These are phyloP conservation scores for Triticum dicoccoides DNA, from an alignment of 176 grass and related monocot genomes.

Conservation along the genomic window DNA sequence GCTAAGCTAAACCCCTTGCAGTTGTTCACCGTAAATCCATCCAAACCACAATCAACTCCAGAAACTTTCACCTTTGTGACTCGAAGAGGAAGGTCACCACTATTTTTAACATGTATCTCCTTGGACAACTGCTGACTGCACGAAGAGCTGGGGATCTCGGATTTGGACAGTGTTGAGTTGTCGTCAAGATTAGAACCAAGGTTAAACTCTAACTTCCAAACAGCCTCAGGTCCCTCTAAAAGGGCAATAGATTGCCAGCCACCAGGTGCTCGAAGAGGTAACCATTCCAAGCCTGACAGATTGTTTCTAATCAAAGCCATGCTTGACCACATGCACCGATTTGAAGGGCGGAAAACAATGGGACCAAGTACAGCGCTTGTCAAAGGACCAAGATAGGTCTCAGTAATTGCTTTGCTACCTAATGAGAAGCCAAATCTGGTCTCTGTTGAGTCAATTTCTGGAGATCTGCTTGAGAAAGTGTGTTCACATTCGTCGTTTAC, in stretches of 20 bases:
- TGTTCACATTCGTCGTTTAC: slow-evolving; percentile 64
- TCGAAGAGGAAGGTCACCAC: slow-evolving; percentile 78
- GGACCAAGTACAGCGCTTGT: slow-evolving; percentile 70
- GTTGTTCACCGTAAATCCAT: slow-evolving; percentile 64
- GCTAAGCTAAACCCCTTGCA: slow-evolving; percentile 80
- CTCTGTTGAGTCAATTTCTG: slow-evolving; percentile 62
- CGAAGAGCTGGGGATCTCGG: slow-evolving; percentile 33
- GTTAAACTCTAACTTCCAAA: slow-evolving; percentile 88
- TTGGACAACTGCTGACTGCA: slow-evolving; percentile 69
- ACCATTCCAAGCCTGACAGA: slow-evolving; percentile 76
- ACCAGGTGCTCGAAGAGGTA: slow-evolving; percentile 73
- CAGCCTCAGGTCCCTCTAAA: slow-evolving; percentile 76
- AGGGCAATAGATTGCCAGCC: slow-evolving; percentile 70
- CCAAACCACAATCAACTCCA: slow-evolving; percentile 72
- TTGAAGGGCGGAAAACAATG: slow-evolving; percentile 84
- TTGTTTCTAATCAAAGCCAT: slow-evolving; percentile 86
- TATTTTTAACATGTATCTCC: slow-evolving; percentile 91
- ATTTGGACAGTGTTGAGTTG: slow-evolving; percentile 38
- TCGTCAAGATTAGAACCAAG: slow-evolving; percentile 43
- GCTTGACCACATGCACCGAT: slow-evolving; percentile 81
- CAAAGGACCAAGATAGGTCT: slow-evolving; percentile 56
- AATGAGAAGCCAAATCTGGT: slow-evolving; percentile 93
- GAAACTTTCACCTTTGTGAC: slow-evolving; percentile 80
- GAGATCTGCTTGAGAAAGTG: slow-evolving; percentile 72
- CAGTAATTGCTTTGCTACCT: slow-evolving; percentile 57